Conservation (phyloP, 345 rosid species). For the Salix udensis region DNA sequence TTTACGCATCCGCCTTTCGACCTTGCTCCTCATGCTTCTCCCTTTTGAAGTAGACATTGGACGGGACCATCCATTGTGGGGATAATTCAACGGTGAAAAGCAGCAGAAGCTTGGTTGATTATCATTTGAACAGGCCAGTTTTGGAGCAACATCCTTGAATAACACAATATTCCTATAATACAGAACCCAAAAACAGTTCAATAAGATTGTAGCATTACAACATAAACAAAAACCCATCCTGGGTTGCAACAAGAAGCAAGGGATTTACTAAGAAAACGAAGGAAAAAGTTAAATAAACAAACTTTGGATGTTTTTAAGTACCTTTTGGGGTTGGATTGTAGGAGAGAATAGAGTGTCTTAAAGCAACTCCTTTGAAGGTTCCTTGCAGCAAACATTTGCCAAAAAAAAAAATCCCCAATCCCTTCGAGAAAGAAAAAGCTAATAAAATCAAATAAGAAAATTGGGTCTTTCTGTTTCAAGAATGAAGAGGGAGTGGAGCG, state of each 20-base stretch:
- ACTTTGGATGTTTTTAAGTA: slow-evolving; percentile 14
- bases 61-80: slow-evolving; percentile 42
- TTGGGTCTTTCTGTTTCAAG: no score
- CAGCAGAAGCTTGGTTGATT: slow-evolving; percentile 10
- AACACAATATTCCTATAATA: slow-evolving; percentile 33
- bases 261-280: background rate
- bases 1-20: slow-evolving; percentile 80
- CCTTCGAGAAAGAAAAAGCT: background rate
- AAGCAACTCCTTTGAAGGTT: slow-evolving; percentile 42
- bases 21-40: slow-evolving; percentile 90
- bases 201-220: background rate
- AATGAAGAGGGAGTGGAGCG: no score
- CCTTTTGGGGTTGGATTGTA: slow-evolving; percentile 49
- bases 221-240: background rate
- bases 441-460: no score
- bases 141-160: slow-evolving; percentile 23
- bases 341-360: slow-evolving; percentile 43
- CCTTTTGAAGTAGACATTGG: slow-evolving; percentile 79
- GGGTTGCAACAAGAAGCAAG: background rate
- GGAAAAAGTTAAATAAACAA: background rate
- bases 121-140: slow-evolving; percentile 10
- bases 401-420: background rate
- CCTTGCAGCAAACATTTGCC: slow-evolving; percentile 57
- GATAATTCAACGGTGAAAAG: slow-evolving; percentile 10
- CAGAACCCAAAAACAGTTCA: background rate